These are phyloP conservation scores for Orbilia blumenaviensis DNA, from an alignment of 2,329 filamentous ascomycete species.

Conservation along the genomic window DNA sequence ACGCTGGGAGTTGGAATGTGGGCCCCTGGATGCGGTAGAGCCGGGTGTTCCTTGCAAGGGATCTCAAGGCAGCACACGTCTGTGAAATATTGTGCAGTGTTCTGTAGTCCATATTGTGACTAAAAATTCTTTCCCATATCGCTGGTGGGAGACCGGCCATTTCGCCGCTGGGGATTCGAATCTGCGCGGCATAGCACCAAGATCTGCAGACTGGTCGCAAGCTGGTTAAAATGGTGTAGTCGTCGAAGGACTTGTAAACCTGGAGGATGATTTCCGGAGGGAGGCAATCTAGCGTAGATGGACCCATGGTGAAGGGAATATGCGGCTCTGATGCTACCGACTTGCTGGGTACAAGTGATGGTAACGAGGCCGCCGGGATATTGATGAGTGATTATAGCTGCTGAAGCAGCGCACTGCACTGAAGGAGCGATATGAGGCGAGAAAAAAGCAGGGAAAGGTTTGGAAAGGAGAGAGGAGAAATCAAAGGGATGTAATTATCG, in stretches of 20 bases:
- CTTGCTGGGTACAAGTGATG: neutral
- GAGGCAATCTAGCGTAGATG: conserved; percentile 15
- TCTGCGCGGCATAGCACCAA: conserved; percentile 27
- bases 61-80: conserved; percentile 19
- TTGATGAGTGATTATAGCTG: neutral
- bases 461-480: neutral
- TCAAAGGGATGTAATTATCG: neutral
- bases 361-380: neutral
- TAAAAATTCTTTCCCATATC: conserved; percentile 38
- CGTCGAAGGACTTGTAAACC: conserved; percentile 40
- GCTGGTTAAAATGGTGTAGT: conserved; percentile 20
- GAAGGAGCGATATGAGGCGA: neutral
- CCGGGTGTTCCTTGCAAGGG: conserved; percentile 5
- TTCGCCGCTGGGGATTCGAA: conserved; percentile 6
- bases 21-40: neutral
- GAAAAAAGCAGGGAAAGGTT: neutral
- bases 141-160: conserved; percentile 26
- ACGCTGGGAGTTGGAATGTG: neutral
- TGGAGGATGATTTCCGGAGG: conserved; percentile 43
- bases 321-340: neutral
- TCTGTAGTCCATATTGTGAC: conserved; percentile 22
- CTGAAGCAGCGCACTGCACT: neutral
- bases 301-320: neutral
- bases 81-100: conserved; percentile 13
- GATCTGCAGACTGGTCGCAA: conserved; percentile 40